Base-by-base conservation (phyloP, 2,329 filamentous ascomycete genomes). In the Parasarocladium wereldwijsianum region DNA sequence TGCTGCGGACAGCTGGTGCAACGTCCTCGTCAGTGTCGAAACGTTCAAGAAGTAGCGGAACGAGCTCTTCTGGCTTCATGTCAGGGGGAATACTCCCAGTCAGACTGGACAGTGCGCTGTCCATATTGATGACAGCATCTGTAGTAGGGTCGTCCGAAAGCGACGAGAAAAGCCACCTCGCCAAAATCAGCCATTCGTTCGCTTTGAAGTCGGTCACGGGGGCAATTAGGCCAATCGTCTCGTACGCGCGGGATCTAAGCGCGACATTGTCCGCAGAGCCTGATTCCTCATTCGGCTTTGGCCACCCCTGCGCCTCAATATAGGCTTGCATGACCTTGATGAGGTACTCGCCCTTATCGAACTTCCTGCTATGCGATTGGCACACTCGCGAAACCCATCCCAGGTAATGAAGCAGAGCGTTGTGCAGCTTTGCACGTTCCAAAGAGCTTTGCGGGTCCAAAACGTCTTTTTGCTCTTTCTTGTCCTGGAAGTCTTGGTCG, bases 301-400 rank as follows among this genome's bases (percentile, higher is more conserved):
- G 86, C 86, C 86, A 94, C 5, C 85, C 85, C 50, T 92, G 82
- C 18, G 68, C 64, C 38, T 78, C 66, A 32, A 93, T 74, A 45
- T 84, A 94, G 15, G 70, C 64, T 38, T 69, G 68, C 42, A 96
- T 57, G 26, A 74, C 69, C 7, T 66, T 54, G 12, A 93, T 71
- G 3, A 92, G 63, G 24, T 68, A 66, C 3, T 69, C 62, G 0
- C 79, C 81, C 40, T 92, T 74, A 7, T 62, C 53, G 32, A 90
- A 70, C 17, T 52, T 54, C n/a, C n/a, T n/a, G n/a, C n/a, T n/a
- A n/a, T n/a, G n/a, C 0, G 53, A 50, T 1, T 73, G 66, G 6
- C 77, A 81, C 41, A 84, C 73, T 18, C 78, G 72, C 8, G 86
- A 81, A 8, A 90, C 73, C 71, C 86, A 96, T 30, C 83, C 81